phyloP scores from a whole-genome alignment of 2,329 filamentous ascomycete genomes.

The Bipolaris sorokiniana region DNA sequence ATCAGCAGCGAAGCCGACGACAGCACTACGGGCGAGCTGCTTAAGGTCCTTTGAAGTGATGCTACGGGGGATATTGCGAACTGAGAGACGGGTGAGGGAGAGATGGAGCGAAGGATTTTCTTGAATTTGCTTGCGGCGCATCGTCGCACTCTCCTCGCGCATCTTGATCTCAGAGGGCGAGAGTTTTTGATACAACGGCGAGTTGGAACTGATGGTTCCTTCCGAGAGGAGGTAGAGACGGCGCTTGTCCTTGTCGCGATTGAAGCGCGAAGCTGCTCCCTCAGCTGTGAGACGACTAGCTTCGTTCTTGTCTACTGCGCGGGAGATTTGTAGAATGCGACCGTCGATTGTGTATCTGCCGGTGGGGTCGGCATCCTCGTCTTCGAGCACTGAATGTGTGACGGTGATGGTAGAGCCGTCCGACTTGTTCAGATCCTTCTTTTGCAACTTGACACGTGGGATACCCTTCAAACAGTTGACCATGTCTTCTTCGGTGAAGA shows the following conservation, averaged over 20 bases:
- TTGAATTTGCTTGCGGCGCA: conserved; percentile 89
- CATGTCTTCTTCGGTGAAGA: conserved; percentile 77
- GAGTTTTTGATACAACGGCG: conserved; percentile 77
- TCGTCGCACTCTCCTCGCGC: conserved; percentile 83
- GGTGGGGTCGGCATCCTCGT: conserved; percentile 79
- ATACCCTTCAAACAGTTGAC: conserved; percentile 76
- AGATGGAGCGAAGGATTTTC: conserved; percentile 88
- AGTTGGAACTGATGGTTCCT: conserved; percentile 79
- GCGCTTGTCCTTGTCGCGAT: conserved; percentile 84
- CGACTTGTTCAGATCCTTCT: conserved; percentile 43
- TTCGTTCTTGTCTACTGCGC: conserved; percentile 83
- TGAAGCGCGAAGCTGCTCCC: conserved; percentile 66
- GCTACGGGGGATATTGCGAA: conserved; percentile 87
- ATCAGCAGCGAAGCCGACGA: conserved; percentile 92
- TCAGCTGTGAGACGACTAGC: conserved; percentile 77
- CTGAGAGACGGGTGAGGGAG: conserved; percentile 84
- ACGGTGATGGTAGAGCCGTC: conserved; percentile 45
- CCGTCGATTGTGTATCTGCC: conserved; percentile 91
- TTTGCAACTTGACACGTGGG: conserved; percentile 58
- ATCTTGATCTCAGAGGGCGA: conserved; percentile 82
- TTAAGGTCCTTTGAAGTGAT: conserved; percentile 88
- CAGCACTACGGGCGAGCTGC: conserved; percentile 84
- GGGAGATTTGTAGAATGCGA: conserved; percentile 81
- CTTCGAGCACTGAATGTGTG: conserved; percentile 79
- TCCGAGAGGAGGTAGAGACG: conserved; percentile 87